phyloP scores from a whole-genome alignment of 805 yeast genomes.

The Debaryomyces maramus region DNA sequence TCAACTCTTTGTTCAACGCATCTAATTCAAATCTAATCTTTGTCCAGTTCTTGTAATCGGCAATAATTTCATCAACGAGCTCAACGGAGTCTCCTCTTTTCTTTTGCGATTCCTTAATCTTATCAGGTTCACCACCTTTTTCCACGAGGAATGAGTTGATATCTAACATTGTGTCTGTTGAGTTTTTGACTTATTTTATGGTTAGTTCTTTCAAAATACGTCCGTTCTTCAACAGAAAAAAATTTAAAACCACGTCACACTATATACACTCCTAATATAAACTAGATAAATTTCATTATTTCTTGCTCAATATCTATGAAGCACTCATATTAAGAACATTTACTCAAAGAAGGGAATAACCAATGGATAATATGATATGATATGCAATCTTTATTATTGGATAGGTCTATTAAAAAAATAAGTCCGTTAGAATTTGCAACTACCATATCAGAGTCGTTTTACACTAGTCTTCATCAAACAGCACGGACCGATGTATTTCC shows the following conservation, averaged over 20 bases:
- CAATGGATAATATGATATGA: conserved; percentile 6
- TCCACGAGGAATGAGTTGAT: conserved; percentile 89
- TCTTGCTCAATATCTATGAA: too few species aligned
- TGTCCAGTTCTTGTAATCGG: conserved; percentile 91
- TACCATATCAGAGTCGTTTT: conserved; percentile 37
- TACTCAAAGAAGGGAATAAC: too few species aligned
- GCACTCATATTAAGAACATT: too few species aligned
- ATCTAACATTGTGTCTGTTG: conserved; percentile 67
- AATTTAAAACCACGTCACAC: background rate
- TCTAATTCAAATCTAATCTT: conserved; percentile 79
- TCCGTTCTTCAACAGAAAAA: background rate
- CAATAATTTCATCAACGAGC: conserved; percentile 91
- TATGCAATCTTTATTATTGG: conserved; percentile 43
- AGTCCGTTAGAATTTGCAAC: conserved; percentile 34
- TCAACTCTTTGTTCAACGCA: conserved; percentile 82
- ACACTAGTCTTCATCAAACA: conserved; percentile 27
- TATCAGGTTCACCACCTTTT: conserved; percentile 95
- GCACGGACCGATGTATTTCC: conserved; percentile 35
- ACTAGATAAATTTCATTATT: background rate
- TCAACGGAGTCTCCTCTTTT: conserved; percentile 96
- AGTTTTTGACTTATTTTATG: conserved; percentile 2
- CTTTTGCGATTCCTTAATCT: conserved; percentile 81
- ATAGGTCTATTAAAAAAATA: conserved; percentile 29
- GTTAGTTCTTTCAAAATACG: background rate
- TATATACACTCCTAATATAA: background rate